Base-by-base conservation (phyloP, 2,329 filamentous ascomycete genomes). In the Diaporthe sp. region DNA sequence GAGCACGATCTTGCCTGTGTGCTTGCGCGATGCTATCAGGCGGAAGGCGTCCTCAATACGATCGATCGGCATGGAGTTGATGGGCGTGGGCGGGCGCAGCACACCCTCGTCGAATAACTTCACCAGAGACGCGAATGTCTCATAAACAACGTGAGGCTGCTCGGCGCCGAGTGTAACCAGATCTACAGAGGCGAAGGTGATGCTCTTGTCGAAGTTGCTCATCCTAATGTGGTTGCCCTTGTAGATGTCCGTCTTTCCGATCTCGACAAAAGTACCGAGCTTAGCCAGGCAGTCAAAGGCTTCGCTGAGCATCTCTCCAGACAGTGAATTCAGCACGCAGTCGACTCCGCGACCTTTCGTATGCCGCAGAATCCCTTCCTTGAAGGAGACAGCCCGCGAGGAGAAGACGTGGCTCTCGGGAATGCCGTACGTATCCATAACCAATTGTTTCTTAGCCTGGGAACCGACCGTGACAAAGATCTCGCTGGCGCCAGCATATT, bases 21-120 rank as follows among this genome's bases (percentile, higher is more conserved):
- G 85, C 12, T 83, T 82, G 2, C 85, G 84, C 28, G 79, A 79
- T 58, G 86, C 84, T 77, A 88, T 83, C 3, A 83, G 82, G 38
- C 85, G 82, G 76, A 88, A 84, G 4, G 85, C 85, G 1, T 84
- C 79, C 54, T 82, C 81, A 10, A 85, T 80, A 5, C 84, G 78
- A 7, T 80, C 81, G 19, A 83, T 80, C n/a, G 78, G 77, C 79
- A 83, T 80, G n/a, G 77, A 54, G 68, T 82, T 84, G 7, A 85
- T 76, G 0, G 83, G 82, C 1, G 78, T 78, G n/a, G 84, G 79
- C 3, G 84, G 78, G 12, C 79, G 57, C 10, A 76, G 50, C 19
- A 61, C 50, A 2, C 74, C 72, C 22, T 69, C 52, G 9, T 74
- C 69, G 28, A 74, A 64, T 7, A 76, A 66, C 33, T 71, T 25